These are phyloP conservation scores for Lathyrus aphaca DNA, from an alignment of 306 rosid genomes.

Conservation along the genomic window DNA sequence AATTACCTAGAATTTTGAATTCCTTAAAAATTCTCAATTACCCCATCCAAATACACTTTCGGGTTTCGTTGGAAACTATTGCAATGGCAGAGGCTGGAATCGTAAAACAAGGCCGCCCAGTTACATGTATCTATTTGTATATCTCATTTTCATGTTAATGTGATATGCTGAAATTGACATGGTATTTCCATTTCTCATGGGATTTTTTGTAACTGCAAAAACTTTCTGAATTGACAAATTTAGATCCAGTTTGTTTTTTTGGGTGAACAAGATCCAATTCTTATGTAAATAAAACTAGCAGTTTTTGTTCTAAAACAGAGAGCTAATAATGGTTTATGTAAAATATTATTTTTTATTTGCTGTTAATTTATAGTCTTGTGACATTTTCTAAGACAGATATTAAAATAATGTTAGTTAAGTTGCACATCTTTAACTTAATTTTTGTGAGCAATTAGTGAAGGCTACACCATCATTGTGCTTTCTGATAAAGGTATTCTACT, in stretches of 20 bases:
- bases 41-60: too few species aligned
- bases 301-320: not conserved
- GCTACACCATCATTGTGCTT: slow-evolving; percentile 81
- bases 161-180: slow-evolving; percentile 32
- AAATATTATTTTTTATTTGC: not conserved
- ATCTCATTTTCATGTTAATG: slow-evolving; percentile 33
- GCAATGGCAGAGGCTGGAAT: slow-evolving; percentile 93
- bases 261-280: not conserved
- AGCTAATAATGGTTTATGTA: not conserved
- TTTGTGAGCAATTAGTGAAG: slow-evolving; percentile 86
- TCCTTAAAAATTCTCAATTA: too few species aligned
- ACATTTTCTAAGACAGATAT: not conserved
- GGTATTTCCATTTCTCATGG: slow-evolving; percentile 22
- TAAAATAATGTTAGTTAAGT: not conserved
- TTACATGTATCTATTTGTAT: slow-evolving; percentile 66
- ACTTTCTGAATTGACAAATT: not conserved
- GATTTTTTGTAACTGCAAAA: slow-evolving; percentile 19
- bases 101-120: slow-evolving; percentile 81
- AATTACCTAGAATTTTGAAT: too few species aligned
- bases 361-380: slow-evolving; percentile 3
- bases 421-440: too few species aligned
- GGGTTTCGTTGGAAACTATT: slow-evolving; percentile 93
- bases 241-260: not conserved
- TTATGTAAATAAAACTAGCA: slow-evolving; percentile 9
- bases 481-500: slow-evolving; percentile 86